Base-by-base conservation (phyloP, 768 basidiomycete genomes). In the Lepiota brunneoincarnata region DNA sequence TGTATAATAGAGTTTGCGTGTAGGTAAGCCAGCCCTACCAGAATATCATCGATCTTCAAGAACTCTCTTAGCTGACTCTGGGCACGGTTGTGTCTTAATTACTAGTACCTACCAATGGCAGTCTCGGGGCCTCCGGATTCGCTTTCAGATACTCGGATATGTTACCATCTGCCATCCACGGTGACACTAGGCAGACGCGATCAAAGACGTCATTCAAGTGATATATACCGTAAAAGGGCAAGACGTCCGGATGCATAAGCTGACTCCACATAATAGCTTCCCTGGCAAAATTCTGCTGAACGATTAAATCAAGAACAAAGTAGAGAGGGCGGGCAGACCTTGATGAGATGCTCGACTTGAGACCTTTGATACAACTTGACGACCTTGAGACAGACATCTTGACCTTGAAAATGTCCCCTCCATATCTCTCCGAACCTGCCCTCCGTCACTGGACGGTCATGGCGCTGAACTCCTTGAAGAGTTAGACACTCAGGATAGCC, bases 381-480 rank as follows among this genome's bases (percentile, higher is more conserved):
- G 5, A 65, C 51, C 49, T 69, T 69, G 26, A 68, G 23, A 37
- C 63, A 67, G 2, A 69, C 63, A 2, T 41, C 21, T 18, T 56
- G 56, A 6, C 59, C 61, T 2, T 57, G 49, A 41, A 58, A 58
- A 15, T 42, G 7, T 1, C 64, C 65, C 49, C 46, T 65, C 60
- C 66, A 69, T n/a, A 70, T 62, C 10, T 70, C 69, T 11, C 65
- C 62, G 50, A 68, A 70, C n/a, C 59, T 48, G 2, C 69, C 69
- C 15, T 55, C 50, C 1, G 66, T 51, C 1, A 59, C 51, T 1
- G 63, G 54, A 5, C 46, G 41, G 4, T 58, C 53, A 0, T 58
- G 49, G 17, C 59, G 51, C 1, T 46, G 54, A 15, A 65, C 49
- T 11, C 54, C 64, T n/a, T 38, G 49, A 11, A 65, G 55, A 1